Base-by-base conservation (phyloP, 2,329 filamentous ascomycete species). In the Colletotrichum theobromicola region DNA sequence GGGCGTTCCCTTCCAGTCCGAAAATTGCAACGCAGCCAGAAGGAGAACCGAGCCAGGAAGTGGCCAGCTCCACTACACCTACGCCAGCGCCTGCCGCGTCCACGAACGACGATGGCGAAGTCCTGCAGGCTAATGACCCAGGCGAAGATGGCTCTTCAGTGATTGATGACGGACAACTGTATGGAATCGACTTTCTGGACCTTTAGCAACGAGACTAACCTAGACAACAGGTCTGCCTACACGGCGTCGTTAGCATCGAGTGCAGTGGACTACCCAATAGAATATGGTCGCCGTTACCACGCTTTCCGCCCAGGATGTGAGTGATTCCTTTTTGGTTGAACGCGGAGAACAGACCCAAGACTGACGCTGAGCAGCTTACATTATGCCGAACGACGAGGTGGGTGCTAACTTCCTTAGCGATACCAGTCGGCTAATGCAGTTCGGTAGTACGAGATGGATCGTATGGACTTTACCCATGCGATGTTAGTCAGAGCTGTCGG, bases 401-500 rank as follows among this genome's bases (percentile, higher is more conserved):
- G n/a, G 42, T 46, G 37, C 9, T 46, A 18, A 16, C 16, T 37
- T 37, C 16, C 16, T 8, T 37, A 8, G 15, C n/a, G 30, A 10
- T 32, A 32, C 10, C 7, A 32, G 30, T 9, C 37, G 18, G n/a
- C 42, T 46, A 46, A 46, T 13, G n/a, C 10, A 46, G 42, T 10
- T 46, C 10, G 0, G 13, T 6, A 72, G 62, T 26, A n/a, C 24
- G 69, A 72, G 62, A 63, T 66, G 46, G 69, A 70, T 50, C 71
- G 71, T 5, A 60, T 74, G 21, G 65, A 69, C 34, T 60, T 70
- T 2, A 21, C 70, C 2, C 73, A 75, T 28, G 62, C 46, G 7
- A 50, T 75, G 42, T 68, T 50, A n/a, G 50, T 65, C 2, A 63
- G 34, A 30, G 57, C 53, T 3, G 42, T 75, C 4, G 69, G 69